Evolutionary conservation across 179 eudicot species (phyloP).

Genomic region (Actinidia polygama): DNA sequence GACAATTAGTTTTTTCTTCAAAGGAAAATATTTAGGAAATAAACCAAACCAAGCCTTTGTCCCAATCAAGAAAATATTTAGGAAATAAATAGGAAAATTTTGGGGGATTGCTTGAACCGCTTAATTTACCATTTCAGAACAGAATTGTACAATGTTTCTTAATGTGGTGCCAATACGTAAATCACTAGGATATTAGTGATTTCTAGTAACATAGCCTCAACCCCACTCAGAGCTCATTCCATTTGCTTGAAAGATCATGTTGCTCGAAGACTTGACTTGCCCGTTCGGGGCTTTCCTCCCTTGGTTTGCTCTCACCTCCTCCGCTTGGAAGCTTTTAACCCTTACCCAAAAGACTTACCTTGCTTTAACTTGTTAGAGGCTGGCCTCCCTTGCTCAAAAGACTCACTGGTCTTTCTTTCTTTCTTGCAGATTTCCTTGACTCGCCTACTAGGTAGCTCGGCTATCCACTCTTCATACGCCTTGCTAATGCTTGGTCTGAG

Average conservation of each 20-base stretch:
- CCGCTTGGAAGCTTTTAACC: no score
- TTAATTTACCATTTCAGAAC: neutral
- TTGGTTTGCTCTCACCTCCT: no score
- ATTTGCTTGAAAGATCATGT: neutral
- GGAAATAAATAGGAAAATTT: neutral
- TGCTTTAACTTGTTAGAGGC: no score
- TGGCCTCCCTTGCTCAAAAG: neutral
- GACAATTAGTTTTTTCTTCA: neutral
- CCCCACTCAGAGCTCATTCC: no score
- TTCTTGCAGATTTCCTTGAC: no score
- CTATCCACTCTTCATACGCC: no score
- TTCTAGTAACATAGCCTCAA: neutral
- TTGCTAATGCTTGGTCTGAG: no score
- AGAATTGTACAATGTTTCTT: neutral
- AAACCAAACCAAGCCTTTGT: no score
- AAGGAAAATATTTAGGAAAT: neutral
- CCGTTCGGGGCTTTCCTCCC: neutral
- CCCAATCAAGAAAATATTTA: no score
- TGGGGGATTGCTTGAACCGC: neutral
- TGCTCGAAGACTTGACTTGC: neutral
- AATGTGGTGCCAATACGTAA: neutral
- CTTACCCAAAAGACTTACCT: no score
- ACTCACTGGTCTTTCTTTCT: no score
- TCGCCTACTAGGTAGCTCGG: no score
- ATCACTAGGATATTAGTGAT: neutral